Evolutionary conservation across 768 basidiomycete species (phyloP).

Genomic region (Hygrophoropsis aurantiaca): DNA sequence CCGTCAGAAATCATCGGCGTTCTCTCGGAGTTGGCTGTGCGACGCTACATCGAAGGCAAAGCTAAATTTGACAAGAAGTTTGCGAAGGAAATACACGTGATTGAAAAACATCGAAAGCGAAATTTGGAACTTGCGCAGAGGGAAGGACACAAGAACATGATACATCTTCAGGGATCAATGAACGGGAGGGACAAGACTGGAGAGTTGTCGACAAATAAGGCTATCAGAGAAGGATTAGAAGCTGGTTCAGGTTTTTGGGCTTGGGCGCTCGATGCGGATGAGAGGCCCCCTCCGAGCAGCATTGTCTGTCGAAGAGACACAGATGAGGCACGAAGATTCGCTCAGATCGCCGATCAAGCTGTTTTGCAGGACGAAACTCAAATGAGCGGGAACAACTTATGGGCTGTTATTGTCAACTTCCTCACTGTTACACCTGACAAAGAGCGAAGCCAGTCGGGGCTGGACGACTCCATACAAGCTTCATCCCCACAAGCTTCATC

Average conservation of each 20-base stretch:
- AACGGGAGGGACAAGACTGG: slow-evolving; percentile 18
- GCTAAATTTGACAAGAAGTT: slow-evolving; percentile 69
- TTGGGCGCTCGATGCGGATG: slow-evolving; percentile 79
- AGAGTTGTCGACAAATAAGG: slow-evolving; percentile 17
- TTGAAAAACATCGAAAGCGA: slow-evolving; percentile 67
- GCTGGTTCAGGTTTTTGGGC: slow-evolving; percentile 64
- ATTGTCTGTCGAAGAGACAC: slow-evolving; percentile 91
- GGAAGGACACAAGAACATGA: slow-evolving; percentile 58
- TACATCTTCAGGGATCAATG: slow-evolving; percentile 36
- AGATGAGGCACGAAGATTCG: slow-evolving; percentile 69
- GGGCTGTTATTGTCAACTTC: slow-evolving; percentile 65
- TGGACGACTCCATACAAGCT: too few relatives aligned
- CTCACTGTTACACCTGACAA: slow-evolving; percentile 55
- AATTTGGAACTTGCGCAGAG: slow-evolving; percentile 64
- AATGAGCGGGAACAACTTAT: slow-evolving; percentile 70
- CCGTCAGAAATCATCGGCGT: slow-evolving; percentile 67
- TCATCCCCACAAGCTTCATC: too few relatives aligned
- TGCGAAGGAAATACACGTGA: slow-evolving; percentile 46
- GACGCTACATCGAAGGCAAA: slow-evolving; percentile 72
- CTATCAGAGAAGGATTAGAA: slow-evolving; percentile 31
- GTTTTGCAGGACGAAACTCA: slow-evolving; percentile 55
- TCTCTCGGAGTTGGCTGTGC: slow-evolving; percentile 70
- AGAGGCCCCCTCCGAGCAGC: slow-evolving; percentile 88
- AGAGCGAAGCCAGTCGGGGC: slow-evolving; percentile 24
- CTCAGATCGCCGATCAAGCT: slow-evolving; percentile 69